Evolutionary conservation across 2,329 filamentous ascomycete genomes (phyloP).

Genomic region (Monosporascus sp.): DNA sequence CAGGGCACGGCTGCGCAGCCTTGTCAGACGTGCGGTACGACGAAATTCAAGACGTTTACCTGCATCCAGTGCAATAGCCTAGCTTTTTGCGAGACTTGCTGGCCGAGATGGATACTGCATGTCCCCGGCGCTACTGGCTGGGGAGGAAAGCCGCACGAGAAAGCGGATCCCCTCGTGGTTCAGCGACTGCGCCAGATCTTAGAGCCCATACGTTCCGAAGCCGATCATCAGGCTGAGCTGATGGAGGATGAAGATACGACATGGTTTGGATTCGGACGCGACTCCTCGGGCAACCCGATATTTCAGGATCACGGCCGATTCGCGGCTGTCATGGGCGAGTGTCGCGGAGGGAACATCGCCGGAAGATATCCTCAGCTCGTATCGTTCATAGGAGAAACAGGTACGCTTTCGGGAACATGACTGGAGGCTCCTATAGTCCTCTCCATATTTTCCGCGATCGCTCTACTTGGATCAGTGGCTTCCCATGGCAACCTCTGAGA

Average conservation of each 20-base stretch:
- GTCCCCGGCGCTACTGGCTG: conserved; percentile 24
- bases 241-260: conserved; percentile 28
- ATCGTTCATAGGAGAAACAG: conserved; percentile 40
- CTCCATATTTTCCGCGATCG: background rate
- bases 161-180: conserved; percentile 25
- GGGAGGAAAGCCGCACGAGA: conserved; percentile 28
- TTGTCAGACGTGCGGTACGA: conserved; percentile 26
- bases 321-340: conserved; percentile 35
- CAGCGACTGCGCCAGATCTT: conserved; percentile 27
- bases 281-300: conserved; percentile 22
- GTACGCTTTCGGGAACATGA: conserved; percentile 10
- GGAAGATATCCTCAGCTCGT: conserved; percentile 33
- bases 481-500: background rate
- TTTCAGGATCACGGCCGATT: conserved; percentile 35
- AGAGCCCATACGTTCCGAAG: conserved; percentile 25
- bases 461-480: background rate
- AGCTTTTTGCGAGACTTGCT: conserved; percentile 26
- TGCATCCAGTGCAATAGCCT: conserved; percentile 30
- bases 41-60: conserved; percentile 21
- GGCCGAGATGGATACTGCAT: conserved; percentile 27
- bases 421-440: background rate
- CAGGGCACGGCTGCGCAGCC: conserved; percentile 10
- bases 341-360: conserved; percentile 18
- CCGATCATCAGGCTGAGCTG: conserved; percentile 26
- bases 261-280: conserved; percentile 29